These are phyloP conservation scores for Phoma sp. DNA, from an alignment of 2,329 filamentous ascomycete genomes.

Conservation along the genomic window DNA sequence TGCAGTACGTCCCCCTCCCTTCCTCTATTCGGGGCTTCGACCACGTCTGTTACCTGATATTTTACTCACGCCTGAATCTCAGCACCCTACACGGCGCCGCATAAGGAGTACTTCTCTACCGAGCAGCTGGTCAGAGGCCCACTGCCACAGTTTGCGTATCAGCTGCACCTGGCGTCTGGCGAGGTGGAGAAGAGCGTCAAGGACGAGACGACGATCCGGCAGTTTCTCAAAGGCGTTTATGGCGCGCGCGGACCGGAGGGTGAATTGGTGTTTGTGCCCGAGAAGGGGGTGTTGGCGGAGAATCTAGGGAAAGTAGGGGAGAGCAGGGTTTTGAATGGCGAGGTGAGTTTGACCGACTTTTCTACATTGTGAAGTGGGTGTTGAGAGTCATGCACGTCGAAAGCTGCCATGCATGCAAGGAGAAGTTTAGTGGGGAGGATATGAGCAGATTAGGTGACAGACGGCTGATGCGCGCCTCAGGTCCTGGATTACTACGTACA, in stretches of 20 bases:
- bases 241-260: constrained; percentile 66
- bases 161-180: constrained; percentile 76
- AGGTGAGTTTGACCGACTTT: constrained; percentile 50
- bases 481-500: constrained; percentile 74
- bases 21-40: background rate
- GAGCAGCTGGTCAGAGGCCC: constrained; percentile 63
- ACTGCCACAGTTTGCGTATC: constrained; percentile 79
- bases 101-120: constrained; percentile 59
- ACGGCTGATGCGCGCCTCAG: constrained; percentile 53
- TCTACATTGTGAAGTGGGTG: no score
- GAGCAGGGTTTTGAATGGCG: constrained; percentile 66
- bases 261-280: constrained; percentile 63
- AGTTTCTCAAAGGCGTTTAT: constrained; percentile 74
- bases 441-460: background rate
- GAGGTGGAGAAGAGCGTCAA: constrained; percentile 57
- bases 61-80: background rate
- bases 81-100: constrained; percentile 66
- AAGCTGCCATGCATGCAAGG: no score
- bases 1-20: constrained; percentile 58
- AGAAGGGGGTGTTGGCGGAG: constrained; percentile 68
- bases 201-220: constrained; percentile 66
- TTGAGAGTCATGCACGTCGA: no score
- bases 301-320: constrained; percentile 63
- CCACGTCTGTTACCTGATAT: no score
- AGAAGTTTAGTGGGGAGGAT: no score